Base-by-base conservation (phyloP, 371 early-diverging fungal species). In the Lichtheimia hyalospora region DNA sequence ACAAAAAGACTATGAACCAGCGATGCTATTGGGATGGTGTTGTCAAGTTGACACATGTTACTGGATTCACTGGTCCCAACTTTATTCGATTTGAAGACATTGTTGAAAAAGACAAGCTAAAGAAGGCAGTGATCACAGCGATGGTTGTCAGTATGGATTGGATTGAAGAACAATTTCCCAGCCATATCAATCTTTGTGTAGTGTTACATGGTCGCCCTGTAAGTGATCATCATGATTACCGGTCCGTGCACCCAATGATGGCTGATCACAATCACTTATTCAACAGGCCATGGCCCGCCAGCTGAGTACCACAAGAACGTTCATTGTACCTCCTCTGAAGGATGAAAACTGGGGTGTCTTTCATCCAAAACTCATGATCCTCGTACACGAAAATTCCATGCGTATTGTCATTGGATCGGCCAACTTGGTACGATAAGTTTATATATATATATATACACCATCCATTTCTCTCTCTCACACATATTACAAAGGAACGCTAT, bases 351-450 rank as follows among this genome's bases (percentile, higher is more conserved):
- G 51, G 46, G 80, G 80, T 12, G 66, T 68, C 2, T 79, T 79
- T 52, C 80, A 79, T 64, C 53, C 71, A 16, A 79, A 79, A 39
- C 44, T 79, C 13, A 79, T 79, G 80, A 55, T 79, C 1, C 48
- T 79, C 10, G 68, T 79, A 20, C 69, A 67, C 21, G 57, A 62
- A 12, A 49, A 60, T 2, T 73, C 70, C n/a, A 8, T 79, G 27
- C 65, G 80, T 14, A 75, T 79, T 1, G 77, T 79, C 2, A 76
- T 79, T 52, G 77, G 80, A 14, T 79, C 80, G 2, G 80, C 77
- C 3, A 79, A 79, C 52, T 52, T 79, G 63, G 79, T 79, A 63
- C 46, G 21, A 24, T 1, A 20, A 28, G 21, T 10, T n/a, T 44
- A 15, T 15, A n/a, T 55, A 7, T 3, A 14, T n/a, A 5, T 50